Evolutionary conservation across 2,329 filamentous ascomycete genomes (phyloP), one percentile per base, ranked within the genome.

Genomic region (Phialophora verrucosa): DNA sequence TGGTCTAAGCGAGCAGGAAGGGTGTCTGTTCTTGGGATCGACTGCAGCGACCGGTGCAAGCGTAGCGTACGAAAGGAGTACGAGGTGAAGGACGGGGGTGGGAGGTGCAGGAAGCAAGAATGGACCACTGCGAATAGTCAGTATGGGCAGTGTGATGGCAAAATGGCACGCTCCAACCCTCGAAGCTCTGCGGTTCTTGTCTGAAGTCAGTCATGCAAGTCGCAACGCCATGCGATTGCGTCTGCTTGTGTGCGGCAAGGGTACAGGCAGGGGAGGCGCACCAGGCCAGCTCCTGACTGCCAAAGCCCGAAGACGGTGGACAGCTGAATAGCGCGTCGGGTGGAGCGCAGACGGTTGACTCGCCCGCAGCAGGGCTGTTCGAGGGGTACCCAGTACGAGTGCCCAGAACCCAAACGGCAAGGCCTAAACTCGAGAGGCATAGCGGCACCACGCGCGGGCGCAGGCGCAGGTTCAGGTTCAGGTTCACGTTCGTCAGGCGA

Each of bases 181-280:
- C 27, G 20, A 27, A 61, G 59, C 59, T 61, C 59, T 47, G 31
- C 58, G 32, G 58, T 60, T 50, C 47, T 61, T 38, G 58, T 54
- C 47, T 59, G 20, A 54, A 53, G 59, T 61, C 59, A 53, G 49
- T 61, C 59, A 61, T 51, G 59, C 44, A 50, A 60, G 58, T 51
- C 47, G 42, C 58, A 49, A 60, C 35, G 59, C 59, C 59, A 61
- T 61, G 59, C 59, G 59, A 61, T 61, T 59, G 59, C 59, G 59
- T 29, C 49, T 61, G 20, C 23, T 29, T 38, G 12, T 31, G 38
- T 44, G 38, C 47, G 20, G 47, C 59, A 32, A 61, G 44, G 44
- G 59, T 29, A 44, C 4, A 42, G 14, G 38, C 23, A 25, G 23
- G 23, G 23, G n/a, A n/a, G n/a, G n/a, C n/a, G n/a, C n/a, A n/a